Percentiles rank a stretch among this genome's conserved stretches.
Conservation (phyloP, 2,329 filamentous ascomycete genomes). For the Fusarium verticillioides region DNA sequence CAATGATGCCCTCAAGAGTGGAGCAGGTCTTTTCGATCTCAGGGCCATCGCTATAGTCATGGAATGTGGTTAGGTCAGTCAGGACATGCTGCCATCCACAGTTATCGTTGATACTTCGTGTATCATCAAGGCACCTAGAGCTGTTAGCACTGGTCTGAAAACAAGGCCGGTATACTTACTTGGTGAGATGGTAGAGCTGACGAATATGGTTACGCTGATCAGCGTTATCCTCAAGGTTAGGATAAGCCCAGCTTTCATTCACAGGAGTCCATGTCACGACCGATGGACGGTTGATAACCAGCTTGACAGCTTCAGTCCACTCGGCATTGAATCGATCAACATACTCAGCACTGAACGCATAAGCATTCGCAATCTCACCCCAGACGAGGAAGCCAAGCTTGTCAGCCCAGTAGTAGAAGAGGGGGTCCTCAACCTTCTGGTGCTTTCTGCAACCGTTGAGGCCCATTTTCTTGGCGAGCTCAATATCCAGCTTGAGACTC, state of each 20-base stretch:
- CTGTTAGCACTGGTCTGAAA: constrained; percentile 41
- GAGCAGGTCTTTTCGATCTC: constrained; percentile 66
- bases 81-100: constrained; percentile 77
- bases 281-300: constrained; percentile 74
- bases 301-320: constrained; percentile 70
- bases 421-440: constrained; percentile 71
- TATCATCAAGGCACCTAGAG: constrained; percentile 65
- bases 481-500: constrained; percentile 62
- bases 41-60: constrained; percentile 71
- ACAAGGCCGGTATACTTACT: constrained; percentile 51
- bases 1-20: constrained; percentile 64
- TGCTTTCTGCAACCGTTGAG: constrained; percentile 74
- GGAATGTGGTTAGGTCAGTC: constrained; percentile 74
- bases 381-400: constrained; percentile 70
- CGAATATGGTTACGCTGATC: constrained; percentile 73
- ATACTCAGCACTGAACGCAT: constrained; percentile 69
- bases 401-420: constrained; percentile 71
- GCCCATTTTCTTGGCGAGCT: constrained; percentile 68
- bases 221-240: constrained; percentile 63
- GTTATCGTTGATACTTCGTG: constrained; percentile 75
- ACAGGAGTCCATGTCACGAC: constrained; percentile 75
- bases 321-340: constrained; percentile 70
- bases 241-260: constrained; percentile 73
- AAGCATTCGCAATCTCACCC: constrained; percentile 74
- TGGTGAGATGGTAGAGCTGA: constrained; percentile 72